Conservation (phyloP, 306 rosid species). For the Lathyrus tuberosus region DNA sequence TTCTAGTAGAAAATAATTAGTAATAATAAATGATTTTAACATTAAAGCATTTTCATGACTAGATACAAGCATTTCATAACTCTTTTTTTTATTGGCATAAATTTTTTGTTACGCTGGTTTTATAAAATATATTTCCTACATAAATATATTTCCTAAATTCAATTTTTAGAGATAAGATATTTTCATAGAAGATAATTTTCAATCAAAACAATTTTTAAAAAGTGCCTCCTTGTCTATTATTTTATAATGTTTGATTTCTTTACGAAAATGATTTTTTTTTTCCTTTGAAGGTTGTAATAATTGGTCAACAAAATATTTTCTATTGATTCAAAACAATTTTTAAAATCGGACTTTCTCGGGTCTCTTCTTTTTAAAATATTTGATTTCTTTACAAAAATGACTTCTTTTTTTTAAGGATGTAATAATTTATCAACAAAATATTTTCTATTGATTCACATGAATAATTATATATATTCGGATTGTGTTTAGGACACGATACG, state of each 20-base stretch:
- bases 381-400: slow-evolving; percentile 13
- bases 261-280: slow-evolving; percentile 2
- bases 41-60: no score
- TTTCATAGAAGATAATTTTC: slow-evolving; percentile 27
- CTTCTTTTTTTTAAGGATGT: not conserved
- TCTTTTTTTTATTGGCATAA: not conserved
- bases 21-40: no score
- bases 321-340: slow-evolving; percentile 27
- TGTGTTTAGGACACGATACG: no score
- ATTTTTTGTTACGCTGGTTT: not conserved
- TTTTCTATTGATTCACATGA: slow-evolving; percentile 5
- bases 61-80: no score
- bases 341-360: not conserved
- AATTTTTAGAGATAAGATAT: slow-evolving; percentile 20
- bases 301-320: slow-evolving; percentile 27
- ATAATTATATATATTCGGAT: no score
- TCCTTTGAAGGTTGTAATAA: slow-evolving; percentile 10
- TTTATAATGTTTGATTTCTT: slow-evolving; percentile 26
- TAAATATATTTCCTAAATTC: slow-evolving; percentile 17
- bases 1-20: no score
- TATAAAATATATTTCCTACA: not conserved
- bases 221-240: not conserved
- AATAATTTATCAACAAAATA: slow-evolving; percentile 28
- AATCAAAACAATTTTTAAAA: slow-evolving; percentile 18
- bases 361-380: slow-evolving; percentile 9